These are phyloP conservation scores for Fusarium setosum DNA, from an alignment of 2,329 filamentous ascomycete genomes.

Conservation along the genomic window DNA sequence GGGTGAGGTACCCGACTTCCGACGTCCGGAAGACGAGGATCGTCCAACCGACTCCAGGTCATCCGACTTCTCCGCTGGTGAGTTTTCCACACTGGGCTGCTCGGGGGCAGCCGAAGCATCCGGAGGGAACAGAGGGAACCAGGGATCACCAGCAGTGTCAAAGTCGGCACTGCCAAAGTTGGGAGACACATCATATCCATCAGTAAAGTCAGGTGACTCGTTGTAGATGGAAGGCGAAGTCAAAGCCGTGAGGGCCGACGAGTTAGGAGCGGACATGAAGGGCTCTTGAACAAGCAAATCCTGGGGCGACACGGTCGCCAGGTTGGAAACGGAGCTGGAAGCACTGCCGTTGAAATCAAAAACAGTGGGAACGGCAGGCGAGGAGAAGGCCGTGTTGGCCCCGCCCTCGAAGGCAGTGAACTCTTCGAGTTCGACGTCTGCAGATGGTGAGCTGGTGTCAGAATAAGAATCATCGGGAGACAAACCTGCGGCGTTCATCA, in stretches of 20 bases:
- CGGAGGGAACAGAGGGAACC: constrained; percentile 80
- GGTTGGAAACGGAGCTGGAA: constrained; percentile 63
- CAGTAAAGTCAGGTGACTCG: constrained; percentile 78
- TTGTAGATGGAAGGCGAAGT: constrained; percentile 86
- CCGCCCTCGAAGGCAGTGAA: constrained; percentile 68
- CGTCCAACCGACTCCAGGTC: constrained; percentile 60
- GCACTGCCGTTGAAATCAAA: constrained; percentile 63
- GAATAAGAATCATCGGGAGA: constrained; percentile 2
- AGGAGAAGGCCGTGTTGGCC: constrained; percentile 63
- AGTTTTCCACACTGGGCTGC: constrained; percentile 50
- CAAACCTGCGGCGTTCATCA: constrained; percentile 58
- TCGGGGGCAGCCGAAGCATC: constrained; percentile 46
- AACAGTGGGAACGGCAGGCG: constrained; percentile 60
- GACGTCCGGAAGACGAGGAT: constrained; percentile 51
- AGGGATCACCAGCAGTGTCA: constrained; percentile 63
- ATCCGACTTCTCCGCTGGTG: constrained; percentile 57
- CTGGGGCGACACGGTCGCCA: constrained; percentile 84
- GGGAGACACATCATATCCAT: constrained; percentile 82
- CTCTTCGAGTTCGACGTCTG: constrained; percentile 70
- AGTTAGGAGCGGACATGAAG: constrained; percentile 82
- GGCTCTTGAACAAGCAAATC: constrained; percentile 79
- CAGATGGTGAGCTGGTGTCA: constrained; percentile 47
- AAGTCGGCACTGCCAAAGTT: constrained; percentile 74
- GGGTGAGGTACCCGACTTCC: constrained; percentile 61
- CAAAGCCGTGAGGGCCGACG: constrained; percentile 82